Base-by-base conservation (phyloP, 257 asterid genomes). In the Solanum boliviense region DNA sequence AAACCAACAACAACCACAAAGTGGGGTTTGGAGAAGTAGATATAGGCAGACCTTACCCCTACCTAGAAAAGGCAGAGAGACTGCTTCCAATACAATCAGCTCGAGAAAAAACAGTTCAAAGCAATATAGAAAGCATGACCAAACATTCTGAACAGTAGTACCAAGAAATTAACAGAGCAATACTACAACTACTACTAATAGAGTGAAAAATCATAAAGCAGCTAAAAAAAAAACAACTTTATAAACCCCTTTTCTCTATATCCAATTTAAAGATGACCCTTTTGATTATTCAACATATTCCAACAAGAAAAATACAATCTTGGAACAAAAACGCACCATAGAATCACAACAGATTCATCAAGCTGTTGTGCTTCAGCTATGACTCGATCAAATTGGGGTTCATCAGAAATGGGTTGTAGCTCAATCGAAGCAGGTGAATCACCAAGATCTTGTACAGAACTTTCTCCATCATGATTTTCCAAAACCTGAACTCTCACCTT, bases 321-420 rank as follows among this genome's bases (percentile, higher is more conserved):
- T 39, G 34, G 60, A 48, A 5, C 60, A 58, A 58, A 58, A 58
- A 82, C 70, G 12, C 16, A 82, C 86, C 86, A 82, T 88, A 95
- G 86, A 89, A 97, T 86, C 34, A 97, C 90, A 83, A 95, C 79
- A 35, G 95, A 90, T 91, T 92, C 93, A 46, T 91, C 90, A 82
- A 82, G 39, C 16, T 48, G 44, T 7, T 82, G 86, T 52, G 70
- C 86, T 4, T 82, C 86, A 48, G 70, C 67, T 15, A 82, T 82
- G 44, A 82, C 41, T 36, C 86, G 27, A 82, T 82, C 86, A 92
- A 95, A 97, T 65, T 95, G 95, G 84, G 93, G 46, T 88, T 95
- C 98, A 84, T 90, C 90, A 36, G 92, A 91, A 93, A 97, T 90
- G 18, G 93, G 95, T 83, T 87, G 91, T 74, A 95, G 88, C 52